Evolutionary conservation across 257 asterid species (phyloP).

Genomic region (Capsicum pubescens): DNA sequence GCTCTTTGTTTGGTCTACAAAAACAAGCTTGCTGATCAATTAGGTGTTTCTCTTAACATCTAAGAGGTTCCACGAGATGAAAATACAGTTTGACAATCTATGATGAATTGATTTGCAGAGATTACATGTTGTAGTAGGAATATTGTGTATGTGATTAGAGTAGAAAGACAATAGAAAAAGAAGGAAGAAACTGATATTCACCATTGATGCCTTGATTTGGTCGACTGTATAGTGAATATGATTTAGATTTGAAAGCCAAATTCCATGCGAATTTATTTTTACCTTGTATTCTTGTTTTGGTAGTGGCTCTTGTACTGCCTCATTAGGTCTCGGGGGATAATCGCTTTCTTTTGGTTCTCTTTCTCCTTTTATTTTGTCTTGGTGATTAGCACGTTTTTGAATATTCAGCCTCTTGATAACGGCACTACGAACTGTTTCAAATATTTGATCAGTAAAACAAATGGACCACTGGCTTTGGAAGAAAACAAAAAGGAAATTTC

Average conservation of each 20-base stretch:
- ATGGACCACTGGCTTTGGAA: too few species aligned
- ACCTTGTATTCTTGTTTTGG: too few species aligned
- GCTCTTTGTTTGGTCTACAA: constrained; percentile 36
- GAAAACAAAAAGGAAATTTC: too few species aligned
- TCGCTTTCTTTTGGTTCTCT: too few species aligned
- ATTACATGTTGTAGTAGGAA: too few species aligned
- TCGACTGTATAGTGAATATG: background rate
- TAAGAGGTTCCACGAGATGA: constrained; percentile 34
- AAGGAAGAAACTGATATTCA: background rate
- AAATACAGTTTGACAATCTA: background rate
- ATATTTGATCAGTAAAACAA: too few species aligned
- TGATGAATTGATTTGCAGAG: too few species aligned
- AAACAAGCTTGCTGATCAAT: background rate
- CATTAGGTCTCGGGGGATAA: too few species aligned
- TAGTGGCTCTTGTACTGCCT: too few species aligned
- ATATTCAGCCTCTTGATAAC: too few species aligned
- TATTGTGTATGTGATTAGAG: background rate
- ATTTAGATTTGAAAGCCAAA: background rate
- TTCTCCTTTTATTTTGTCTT: too few species aligned
- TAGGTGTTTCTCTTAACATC: constrained; percentile 20
- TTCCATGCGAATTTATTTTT: background rate
- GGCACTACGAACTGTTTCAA: too few species aligned
- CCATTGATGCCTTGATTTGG: background rate
- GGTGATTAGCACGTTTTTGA: background rate
- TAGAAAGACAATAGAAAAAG: background rate